phyloP scores from a whole-genome alignment of 805 yeast genomes.

The Schizosaccharomyces cryophilus region DNA sequence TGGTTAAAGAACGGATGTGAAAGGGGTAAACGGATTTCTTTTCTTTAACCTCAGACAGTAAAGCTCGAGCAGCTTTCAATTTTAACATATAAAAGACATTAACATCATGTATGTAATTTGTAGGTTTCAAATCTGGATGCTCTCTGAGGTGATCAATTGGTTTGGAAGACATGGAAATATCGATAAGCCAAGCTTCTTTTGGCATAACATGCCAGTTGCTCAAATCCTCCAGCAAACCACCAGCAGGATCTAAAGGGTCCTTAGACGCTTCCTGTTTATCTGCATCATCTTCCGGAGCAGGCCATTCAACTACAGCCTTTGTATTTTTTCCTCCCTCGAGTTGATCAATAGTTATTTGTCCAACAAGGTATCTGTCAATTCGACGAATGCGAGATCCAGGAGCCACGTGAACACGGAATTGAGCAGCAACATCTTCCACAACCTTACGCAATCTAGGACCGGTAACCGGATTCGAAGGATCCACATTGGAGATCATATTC shows the following conservation, averaged over 20 bases:
- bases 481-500: conserved; percentile 24
- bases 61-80: not conserved
- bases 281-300: not conserved
- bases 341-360: conserved; percentile 25
- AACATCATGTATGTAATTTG: not conserved
- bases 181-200: conserved; percentile 74
- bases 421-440: conserved; percentile 69
- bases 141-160: not conserved
- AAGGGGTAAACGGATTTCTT: not conserved
- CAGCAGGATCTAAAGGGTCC: conserved; percentile 10
- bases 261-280: conserved; percentile 5
- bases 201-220: conserved; percentile 21
- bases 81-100: not conserved
- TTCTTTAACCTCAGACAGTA: not conserved
- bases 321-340: conserved; percentile 5
- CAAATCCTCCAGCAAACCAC: conserved; percentile 24
- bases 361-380: conserved; percentile 78
- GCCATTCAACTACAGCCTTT: not conserved
- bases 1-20: not conserved
- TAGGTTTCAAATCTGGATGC: conserved; percentile 1
- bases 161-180: conserved; percentile 35
- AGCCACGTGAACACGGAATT: conserved; percentile 60
- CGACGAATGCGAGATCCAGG: conserved; percentile 88
- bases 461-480: conserved; percentile 20
- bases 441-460: conserved; percentile 47